Conservation (phyloP, 306 rosid species). For the Parietaria judaica region DNA sequence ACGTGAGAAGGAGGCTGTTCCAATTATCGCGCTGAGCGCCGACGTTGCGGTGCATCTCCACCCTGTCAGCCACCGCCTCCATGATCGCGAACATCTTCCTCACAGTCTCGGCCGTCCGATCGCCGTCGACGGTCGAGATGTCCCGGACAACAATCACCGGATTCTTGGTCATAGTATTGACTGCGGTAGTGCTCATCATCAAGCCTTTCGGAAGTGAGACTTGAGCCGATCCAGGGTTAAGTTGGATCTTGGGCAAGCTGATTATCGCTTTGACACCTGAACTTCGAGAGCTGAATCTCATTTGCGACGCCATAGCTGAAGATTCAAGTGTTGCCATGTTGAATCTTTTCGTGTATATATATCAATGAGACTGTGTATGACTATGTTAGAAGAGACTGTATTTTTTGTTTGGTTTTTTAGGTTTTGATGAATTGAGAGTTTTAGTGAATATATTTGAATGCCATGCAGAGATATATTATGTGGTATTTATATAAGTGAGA, state of each 20-base stretch:
- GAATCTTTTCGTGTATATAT: too few relatives aligned
- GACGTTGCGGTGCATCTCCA: conserved; percentile 65
- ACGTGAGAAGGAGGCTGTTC: conserved; percentile 51
- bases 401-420: too few relatives aligned
- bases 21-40: conserved; percentile 77
- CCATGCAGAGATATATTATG: too few relatives aligned
- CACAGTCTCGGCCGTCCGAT: too few relatives aligned
- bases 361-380: background rate
- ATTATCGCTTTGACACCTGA: background rate
- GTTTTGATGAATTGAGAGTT: background rate
- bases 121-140: background rate
- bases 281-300: background rate
- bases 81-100: conserved; percentile 42
- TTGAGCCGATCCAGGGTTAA: conserved; percentile 10
- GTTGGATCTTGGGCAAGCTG: background rate
- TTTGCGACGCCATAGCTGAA: conserved; percentile 12
- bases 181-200: background rate
- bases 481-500: conserved; percentile 4
- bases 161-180: background rate
- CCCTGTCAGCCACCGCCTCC: conserved; percentile 56
- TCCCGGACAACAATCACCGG: background rate
- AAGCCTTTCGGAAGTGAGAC: conserved; percentile 8
- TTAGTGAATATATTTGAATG: background rate
- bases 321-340: conserved; percentile 33
- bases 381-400: too few relatives aligned